phyloP scores from a whole-genome alignment of 1,284 basidiomycete genomes.

The Tilletia horrida region DNA sequence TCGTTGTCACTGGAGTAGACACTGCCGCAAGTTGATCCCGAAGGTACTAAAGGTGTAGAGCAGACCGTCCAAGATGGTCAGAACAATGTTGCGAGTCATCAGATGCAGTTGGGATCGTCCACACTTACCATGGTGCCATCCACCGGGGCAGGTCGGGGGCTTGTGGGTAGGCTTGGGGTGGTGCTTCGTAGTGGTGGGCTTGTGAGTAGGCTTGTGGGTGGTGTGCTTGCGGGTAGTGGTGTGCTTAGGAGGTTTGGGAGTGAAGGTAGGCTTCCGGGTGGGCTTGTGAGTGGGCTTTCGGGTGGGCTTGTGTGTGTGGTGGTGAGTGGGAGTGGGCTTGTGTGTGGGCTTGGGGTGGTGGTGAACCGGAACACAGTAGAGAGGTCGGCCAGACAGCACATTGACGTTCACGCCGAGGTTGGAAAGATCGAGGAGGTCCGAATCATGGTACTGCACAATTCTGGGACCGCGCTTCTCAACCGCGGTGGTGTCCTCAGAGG shows the following conservation, averaged over 20 bases:
- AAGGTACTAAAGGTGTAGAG: background rate
- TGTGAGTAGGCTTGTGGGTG: background rate
- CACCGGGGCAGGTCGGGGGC: slow-evolving; percentile 14
- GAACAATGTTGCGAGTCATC: too few relatives aligned
- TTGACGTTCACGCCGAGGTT: slow-evolving; percentile 14
- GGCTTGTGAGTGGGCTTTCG: background rate
- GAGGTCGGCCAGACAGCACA: background rate
- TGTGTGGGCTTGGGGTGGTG: slow-evolving; percentile 9
- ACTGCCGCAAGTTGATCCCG: background rate
- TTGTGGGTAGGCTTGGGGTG: slow-evolving; percentile 8
- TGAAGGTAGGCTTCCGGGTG: slow-evolving; percentile 4
- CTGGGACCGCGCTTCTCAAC: background rate
- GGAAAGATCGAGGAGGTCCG: background rate
- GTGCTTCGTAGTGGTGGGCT: slow-evolving; percentile 10
- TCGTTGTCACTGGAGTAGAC: slow-evolving; percentile 10
- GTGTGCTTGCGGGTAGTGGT: slow-evolving; percentile 12
- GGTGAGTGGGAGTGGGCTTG: slow-evolving; percentile 5
- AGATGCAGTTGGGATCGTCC: background rate
- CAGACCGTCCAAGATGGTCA: background rate
- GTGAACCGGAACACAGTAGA: slow-evolving; percentile 1
- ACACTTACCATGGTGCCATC: slow-evolving; percentile 8
- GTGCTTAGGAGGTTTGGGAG: background rate
- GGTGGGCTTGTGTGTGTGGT: background rate
- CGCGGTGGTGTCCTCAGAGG: background rate
- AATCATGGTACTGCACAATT: background rate